These are phyloP conservation scores for Erythrobasidium hasegawianum DNA, from an alignment of 1,284 basidiomycete genomes.

Conservation along the genomic window DNA sequence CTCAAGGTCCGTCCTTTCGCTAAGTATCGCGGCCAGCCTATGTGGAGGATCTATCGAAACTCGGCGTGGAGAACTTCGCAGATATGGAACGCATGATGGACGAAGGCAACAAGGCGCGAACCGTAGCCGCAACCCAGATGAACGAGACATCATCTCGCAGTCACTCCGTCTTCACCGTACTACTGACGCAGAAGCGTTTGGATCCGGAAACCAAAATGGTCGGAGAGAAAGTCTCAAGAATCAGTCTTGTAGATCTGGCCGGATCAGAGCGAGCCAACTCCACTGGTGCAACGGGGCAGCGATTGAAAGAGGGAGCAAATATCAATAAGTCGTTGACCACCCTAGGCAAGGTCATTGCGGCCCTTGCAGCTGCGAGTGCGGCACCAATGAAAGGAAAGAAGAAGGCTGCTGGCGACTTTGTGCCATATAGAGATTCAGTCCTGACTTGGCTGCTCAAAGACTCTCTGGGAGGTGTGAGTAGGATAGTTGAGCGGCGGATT, in stretches of 20 bases:
- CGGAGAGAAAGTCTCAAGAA: conserved; percentile 93
- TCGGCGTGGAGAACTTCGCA: conserved; percentile 81
- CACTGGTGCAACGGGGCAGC: conserved; percentile 83
- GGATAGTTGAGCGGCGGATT: background rate
- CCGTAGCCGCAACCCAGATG: conserved; percentile 92
- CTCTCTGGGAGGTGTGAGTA: conserved; percentile 68
- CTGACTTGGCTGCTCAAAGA: conserved; percentile 93
- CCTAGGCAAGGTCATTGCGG: conserved; percentile 90
- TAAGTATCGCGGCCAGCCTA: conserved; percentile 90
- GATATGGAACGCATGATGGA: conserved; percentile 99
- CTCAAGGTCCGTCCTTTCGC: too few relatives aligned
- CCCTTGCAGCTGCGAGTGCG: conserved; percentile 61
- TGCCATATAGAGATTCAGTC: conserved; percentile 82
- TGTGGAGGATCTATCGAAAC: conserved; percentile 92
- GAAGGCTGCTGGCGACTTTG: conserved; percentile 68
- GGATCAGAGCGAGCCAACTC: conserved; percentile 93
- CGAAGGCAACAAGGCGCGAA: conserved; percentile 90
- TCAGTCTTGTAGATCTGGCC: conserved; percentile 81
- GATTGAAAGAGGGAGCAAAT: conserved; percentile 73
- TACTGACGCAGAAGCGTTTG: conserved; percentile 77
- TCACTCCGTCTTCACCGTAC: conserved; percentile 88
- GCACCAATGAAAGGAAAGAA: conserved; percentile 57
- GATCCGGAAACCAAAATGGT: conserved; percentile 77
- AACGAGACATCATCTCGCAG: conserved; percentile 95
- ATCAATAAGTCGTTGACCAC: conserved; percentile 94